A percentile compares a stretch with the other conserved stretches of the same genome.
Conservation (phyloP, 371 early-diverging fungal species). For the Cokeromyces recurvatus region DNA sequence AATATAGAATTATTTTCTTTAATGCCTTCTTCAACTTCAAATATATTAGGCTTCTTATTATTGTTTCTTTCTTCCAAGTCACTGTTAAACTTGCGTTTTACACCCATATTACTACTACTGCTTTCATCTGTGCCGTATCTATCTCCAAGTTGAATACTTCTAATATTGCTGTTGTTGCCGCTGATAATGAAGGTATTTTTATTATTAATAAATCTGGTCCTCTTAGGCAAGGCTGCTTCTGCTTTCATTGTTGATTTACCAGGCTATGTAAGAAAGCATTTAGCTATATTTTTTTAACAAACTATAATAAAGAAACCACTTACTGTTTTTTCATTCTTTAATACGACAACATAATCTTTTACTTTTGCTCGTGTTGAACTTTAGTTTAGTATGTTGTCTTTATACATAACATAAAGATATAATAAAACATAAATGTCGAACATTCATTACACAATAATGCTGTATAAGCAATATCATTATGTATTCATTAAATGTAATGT, state of each 20-base stretch:
- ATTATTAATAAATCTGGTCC: constrained; percentile 1
- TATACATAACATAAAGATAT: too few species aligned
- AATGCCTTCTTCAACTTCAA: constrained; percentile 4
- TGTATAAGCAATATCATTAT: too few species aligned
- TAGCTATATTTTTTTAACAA: constrained; percentile 5
- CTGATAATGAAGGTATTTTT: constrained; percentile 7
- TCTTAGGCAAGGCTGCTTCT: constrained; percentile 7
- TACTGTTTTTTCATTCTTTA: constrained; percentile 1
- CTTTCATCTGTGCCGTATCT: background rate
- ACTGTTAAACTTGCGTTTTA: background rate
- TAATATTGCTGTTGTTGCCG: constrained; percentile 9
- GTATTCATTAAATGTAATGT: too few species aligned
- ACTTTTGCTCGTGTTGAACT: too few species aligned
- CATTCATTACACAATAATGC: too few species aligned
- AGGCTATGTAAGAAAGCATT: constrained; percentile 6
- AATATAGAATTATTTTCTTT: constrained; percentile 12
- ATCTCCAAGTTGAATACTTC: constrained; percentile 6
- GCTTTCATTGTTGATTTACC: constrained; percentile 2
- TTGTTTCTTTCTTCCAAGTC: constrained; percentile 1
- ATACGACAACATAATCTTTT: background rate
- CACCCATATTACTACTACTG: background rate
- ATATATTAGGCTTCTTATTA: constrained; percentile 4
- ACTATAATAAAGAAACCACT: constrained; percentile 4
- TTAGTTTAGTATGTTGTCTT: too few species aligned
- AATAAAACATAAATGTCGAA: too few species aligned